phyloP scores from a whole-genome alignment of 768 basidiomycete species.

The Calocybe gangraenosa region DNA sequence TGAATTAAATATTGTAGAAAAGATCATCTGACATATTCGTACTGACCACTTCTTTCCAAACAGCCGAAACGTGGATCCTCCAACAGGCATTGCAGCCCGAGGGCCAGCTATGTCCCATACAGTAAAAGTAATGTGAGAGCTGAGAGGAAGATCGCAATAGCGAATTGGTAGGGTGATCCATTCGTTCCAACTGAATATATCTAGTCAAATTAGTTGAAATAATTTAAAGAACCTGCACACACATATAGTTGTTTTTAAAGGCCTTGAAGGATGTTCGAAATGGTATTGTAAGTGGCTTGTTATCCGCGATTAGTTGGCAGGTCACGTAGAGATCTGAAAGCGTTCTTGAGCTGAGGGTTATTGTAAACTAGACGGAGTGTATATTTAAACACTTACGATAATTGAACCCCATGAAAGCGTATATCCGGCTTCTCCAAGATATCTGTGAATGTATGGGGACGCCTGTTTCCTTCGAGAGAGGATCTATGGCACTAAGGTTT shows the following conservation, averaged over 20 bases:
- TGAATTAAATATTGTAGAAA: background rate
- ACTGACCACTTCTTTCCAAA: constrained; percentile 90
- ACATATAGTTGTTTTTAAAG: constrained; percentile 83
- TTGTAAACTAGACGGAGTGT: constrained; percentile 18
- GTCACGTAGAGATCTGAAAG: constrained; percentile 93
- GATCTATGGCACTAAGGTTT: constrained; percentile 42
- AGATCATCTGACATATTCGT: too few relatives aligned
- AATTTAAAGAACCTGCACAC: constrained; percentile 19
- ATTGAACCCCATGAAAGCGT: constrained; percentile 79
- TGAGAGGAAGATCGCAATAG: constrained; percentile 90
- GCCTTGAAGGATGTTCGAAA: constrained; percentile 91
- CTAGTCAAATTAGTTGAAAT: background rate
- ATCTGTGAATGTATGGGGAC: constrained; percentile 69
- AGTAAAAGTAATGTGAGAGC: constrained; percentile 87
- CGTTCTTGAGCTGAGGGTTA: constrained; percentile 48
- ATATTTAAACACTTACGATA: constrained; percentile 48
- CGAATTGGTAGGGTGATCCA: constrained; percentile 89
- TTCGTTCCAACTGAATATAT: constrained; percentile 72
- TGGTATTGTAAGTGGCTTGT: constrained; percentile 88
- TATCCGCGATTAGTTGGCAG: constrained; percentile 88
- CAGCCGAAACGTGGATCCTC: constrained; percentile 84
- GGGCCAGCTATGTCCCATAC: constrained; percentile 94
- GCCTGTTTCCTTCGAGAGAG: constrained; percentile 80
- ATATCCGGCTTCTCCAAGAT: constrained; percentile 80
- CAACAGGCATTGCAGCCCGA: constrained; percentile 75